A percentile compares a stretch with the other conserved stretches of the same genome.
Evolutionary conservation across 2,329 filamentous ascomycete genomes (phyloP).

Genomic region (Hysterium pulicare): DNA sequence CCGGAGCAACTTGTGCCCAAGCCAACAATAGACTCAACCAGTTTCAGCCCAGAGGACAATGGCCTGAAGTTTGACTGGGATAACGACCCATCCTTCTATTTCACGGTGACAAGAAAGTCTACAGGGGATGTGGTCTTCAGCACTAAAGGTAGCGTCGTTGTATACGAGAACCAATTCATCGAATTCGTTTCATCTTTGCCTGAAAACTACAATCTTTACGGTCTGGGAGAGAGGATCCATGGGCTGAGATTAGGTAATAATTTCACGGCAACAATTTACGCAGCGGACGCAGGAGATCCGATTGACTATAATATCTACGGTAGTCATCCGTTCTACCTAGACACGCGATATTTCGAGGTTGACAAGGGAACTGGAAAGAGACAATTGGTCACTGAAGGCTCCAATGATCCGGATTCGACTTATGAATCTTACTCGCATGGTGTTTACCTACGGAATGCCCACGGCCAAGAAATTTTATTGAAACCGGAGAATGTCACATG

Average conservation of each 20-base stretch:
- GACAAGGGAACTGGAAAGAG: constrained; percentile 47
- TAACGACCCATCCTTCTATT: constrained; percentile 57
- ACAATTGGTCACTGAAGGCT: constrained; percentile 44
- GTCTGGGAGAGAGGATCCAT: constrained; percentile 71
- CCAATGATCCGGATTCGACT: constrained; percentile 43
- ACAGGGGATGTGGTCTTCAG: constrained; percentile 66
- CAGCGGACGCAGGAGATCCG: constrained; percentile 64
- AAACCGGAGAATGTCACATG: constrained; percentile 64
- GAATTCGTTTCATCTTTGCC: constrained; percentile 67
- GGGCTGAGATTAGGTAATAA: constrained; percentile 70
- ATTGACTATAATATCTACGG: constrained; percentile 70
- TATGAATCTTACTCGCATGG: constrained; percentile 72
- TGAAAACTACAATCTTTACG: constrained; percentile 71
- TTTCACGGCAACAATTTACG: constrained; percentile 65
- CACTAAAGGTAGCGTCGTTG: constrained; percentile 60
- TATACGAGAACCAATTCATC: constrained; percentile 76
- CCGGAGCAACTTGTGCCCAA: constrained; percentile 61
- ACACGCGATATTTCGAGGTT: constrained; percentile 70
- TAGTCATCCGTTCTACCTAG: constrained; percentile 73
- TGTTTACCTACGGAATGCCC: constrained; percentile 72
- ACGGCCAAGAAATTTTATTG: constrained; percentile 71
- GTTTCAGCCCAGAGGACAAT: constrained; percentile 36
- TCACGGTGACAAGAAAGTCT: constrained; percentile 54
- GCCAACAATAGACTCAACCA: constrained; percentile 45
- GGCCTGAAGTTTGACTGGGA: constrained; percentile 53